These are phyloP conservation scores for Rhynchospora tenuis DNA, from an alignment of 176 grass and related monocot genomes.

Conservation along the genomic window DNA sequence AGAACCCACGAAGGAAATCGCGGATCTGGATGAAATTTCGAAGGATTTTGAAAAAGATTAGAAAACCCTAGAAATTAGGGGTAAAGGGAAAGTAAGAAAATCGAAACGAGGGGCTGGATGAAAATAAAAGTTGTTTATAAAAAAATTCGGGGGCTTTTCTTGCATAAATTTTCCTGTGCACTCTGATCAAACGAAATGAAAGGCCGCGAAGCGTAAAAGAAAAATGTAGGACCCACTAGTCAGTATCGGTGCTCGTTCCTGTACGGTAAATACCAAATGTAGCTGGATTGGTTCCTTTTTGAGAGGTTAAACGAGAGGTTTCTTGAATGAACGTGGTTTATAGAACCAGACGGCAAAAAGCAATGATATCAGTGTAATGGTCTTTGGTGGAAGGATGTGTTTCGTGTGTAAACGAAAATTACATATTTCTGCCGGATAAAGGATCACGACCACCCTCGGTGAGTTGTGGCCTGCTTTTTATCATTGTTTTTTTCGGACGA, in stretches of 20 bases:
- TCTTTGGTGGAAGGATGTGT: background rate
- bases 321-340: background rate
- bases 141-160: conserved; percentile 20
- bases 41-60: background rate
- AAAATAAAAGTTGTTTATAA: conserved; percentile 14
- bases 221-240: background rate
- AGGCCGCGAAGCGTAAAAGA: background rate
- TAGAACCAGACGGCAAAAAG: too few species aligned
- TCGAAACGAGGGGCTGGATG: background rate
- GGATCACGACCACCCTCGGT: conserved; percentile 4
- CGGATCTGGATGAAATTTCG: conserved; percentile 3
- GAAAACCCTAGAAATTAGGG: conserved; percentile 25
- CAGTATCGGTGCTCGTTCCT: background rate
- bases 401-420: background rate
- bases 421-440: background rate
- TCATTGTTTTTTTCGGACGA: conserved; percentile 7
- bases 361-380: background rate
- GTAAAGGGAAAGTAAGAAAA: conserved; percentile 23
- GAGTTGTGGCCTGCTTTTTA: conserved; percentile 3
- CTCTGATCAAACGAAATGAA: background rate
- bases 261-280: background rate
- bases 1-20: background rate
- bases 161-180: background rate
- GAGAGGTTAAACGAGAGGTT: background rate
- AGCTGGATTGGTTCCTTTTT: background rate